Base-by-base conservation (phyloP, 2,329 filamentous ascomycete species). In the Colletotrichum sp. region DNA sequence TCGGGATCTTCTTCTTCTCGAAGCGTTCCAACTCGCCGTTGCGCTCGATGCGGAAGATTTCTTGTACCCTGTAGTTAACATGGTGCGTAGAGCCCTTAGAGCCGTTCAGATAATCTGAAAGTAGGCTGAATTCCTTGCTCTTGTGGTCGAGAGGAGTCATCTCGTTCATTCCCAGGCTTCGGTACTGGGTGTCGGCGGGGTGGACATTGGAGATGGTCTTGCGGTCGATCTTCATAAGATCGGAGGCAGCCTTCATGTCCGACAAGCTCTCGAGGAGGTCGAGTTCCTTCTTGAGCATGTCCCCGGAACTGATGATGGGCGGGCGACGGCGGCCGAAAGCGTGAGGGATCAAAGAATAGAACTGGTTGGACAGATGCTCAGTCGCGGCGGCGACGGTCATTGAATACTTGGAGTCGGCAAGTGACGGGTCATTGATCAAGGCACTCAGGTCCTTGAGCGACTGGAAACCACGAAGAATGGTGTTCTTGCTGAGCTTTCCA, bases 11-110 rank as follows among this genome's bases (percentile, higher is more conserved):
- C 59, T 90, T 92, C 57, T 89, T 85, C 6, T 92, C 84, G 80
- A 96, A 96, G 2, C 94, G 93, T 1, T 92, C 89, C 8, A 87
- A 85, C 84, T 98, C 96, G 57, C 94, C 94, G 19, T 91, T 82
- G 2, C 96, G 92, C 81, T 96, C 92, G 78, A 98, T 94, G 52
- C 95, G 93, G 89, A 98, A 98, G 78, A 98, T 96, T 64, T 95
- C 89, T 75, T 94, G 86, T 15, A 98, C 86, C 30, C 89, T 77
- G 83, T 94, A 94, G 59, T 84, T 81, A 73, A 91, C 81, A 25
- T 84, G 70, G 80, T 98, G 96, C 0, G 94, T 96, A 1, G 86
- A 65, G 6, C 95, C 95, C 62, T 90, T 89, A 3, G 94, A 94
- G 15, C 90, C 89, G 27, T 84, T 79, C n/a, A 98, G 90, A 79